Percentiles rank a stretch among this genome's conserved stretches.
These are phyloP conservation scores for Flaveria brownii DNA, from an alignment of 129 eudicot genomes.

Conservation along the genomic window DNA sequence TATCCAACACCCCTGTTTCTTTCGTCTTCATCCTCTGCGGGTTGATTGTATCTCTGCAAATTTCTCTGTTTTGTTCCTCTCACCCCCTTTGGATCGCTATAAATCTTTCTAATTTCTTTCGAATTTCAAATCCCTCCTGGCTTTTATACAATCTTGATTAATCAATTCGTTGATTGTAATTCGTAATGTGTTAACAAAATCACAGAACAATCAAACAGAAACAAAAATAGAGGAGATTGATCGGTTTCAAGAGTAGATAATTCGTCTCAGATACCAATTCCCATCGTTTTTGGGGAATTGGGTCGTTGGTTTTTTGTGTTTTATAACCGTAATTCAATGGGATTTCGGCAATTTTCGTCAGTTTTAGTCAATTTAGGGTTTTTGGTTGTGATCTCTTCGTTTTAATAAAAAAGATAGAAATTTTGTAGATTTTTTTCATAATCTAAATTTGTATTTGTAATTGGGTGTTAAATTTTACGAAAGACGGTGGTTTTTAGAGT, in stretches of 20 bases:
- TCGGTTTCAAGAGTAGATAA: background rate
- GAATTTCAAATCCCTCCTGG: background rate
- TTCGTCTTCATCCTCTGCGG: constrained; percentile 56
- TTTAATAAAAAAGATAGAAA: constrained; percentile 2
- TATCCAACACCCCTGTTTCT: constrained; percentile 15
- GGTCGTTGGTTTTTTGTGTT: background rate
- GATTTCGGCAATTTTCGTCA: background rate
- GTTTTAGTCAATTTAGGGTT: constrained; percentile 16
- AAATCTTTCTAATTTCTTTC: background rate
- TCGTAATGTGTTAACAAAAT: background rate
- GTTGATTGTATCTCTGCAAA: constrained; percentile 31
- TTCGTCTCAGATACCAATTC: background rate
- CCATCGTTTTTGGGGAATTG: background rate
- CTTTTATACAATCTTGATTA: background rate
- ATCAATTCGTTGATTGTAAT: background rate
- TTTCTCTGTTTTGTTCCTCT: constrained; percentile 13
- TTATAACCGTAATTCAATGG: constrained; percentile 7
- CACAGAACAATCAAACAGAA: constrained; percentile 6
- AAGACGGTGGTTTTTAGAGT: background rate
- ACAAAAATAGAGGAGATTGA: constrained; percentile 6
- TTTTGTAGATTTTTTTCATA: constrained; percentile 1
- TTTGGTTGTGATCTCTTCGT: background rate
- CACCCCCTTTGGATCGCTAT: constrained; percentile 33
- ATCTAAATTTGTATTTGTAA: constrained; percentile 5
- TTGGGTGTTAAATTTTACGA: constrained; percentile 20